phyloP scores from a whole-genome alignment of 805 yeast genomes.

The Schizosaccharomyces octosporus region DNA sequence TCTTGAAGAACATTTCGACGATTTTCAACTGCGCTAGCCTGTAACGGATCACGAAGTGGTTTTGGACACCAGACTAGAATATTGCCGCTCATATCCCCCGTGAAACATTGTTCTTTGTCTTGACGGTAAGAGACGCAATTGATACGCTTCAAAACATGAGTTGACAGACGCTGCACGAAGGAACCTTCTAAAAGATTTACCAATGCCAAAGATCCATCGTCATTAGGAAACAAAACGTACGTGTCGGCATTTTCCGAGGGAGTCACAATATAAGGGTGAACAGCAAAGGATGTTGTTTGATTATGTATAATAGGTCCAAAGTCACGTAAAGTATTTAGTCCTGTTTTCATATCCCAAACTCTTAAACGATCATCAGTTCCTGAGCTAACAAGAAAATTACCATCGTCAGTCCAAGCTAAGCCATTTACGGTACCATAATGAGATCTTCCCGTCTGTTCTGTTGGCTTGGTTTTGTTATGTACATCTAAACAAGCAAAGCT shows the following conservation, averaged over 20 bases:
- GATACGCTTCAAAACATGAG: neutral
- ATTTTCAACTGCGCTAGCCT: neutral
- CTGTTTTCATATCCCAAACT: constrained; percentile 40
- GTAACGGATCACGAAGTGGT: neutral
- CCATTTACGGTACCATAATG: constrained; percentile 67
- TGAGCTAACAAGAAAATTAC: constrained; percentile 34
- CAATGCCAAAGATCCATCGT: neutral
- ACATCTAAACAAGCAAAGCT: constrained; percentile 42
- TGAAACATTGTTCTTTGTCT: neutral
- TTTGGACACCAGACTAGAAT: neutral
- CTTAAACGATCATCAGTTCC: constrained; percentile 65
- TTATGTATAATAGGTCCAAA: constrained; percentile 61
- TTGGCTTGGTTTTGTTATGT: constrained; percentile 10
- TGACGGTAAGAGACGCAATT: neutral
- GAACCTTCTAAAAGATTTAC: neutral
- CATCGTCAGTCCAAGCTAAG: constrained; percentile 43
- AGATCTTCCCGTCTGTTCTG: constrained; percentile 12
- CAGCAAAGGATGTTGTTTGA: constrained; percentile 8
- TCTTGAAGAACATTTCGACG: neutral
- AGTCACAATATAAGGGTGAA: neutral
- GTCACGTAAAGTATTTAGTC: constrained; percentile 34
- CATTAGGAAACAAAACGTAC: neutral
- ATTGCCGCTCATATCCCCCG: neutral
- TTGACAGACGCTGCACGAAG: neutral
- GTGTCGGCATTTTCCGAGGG: neutral